Evolutionary conservation across 2,329 filamentous ascomycete species (phyloP).

Genomic region (Arthrocladium fulminans): DNA sequence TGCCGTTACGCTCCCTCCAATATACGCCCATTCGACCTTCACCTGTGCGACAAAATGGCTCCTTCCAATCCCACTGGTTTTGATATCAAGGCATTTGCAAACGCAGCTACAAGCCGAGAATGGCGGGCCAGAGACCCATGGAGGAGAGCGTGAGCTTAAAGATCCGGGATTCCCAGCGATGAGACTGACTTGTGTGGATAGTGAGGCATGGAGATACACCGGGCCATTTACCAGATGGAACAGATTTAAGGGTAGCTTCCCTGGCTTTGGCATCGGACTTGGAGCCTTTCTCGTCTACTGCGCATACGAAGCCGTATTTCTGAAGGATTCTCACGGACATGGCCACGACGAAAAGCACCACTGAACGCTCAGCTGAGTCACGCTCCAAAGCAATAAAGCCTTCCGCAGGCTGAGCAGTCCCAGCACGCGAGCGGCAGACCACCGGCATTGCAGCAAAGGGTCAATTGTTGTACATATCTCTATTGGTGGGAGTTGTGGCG

Average conservation of each 20-base stretch:
- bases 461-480: not conserved
- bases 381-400: not conserved
- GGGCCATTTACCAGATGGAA: constrained; percentile 82
- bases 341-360: constrained; percentile 36
- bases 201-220: constrained; percentile 90
- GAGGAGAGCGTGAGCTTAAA: constrained; percentile 47
- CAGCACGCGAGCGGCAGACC: too few species aligned
- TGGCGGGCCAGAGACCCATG: constrained; percentile 47
- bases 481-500: not conserved
- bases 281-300: constrained; percentile 88
- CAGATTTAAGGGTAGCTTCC: constrained; percentile 77
- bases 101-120: constrained; percentile 21
- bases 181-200: constrained; percentile 32
- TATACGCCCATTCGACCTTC: too few species aligned
- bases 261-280: constrained; percentile 83
- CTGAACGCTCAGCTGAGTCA: not conserved
- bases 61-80: constrained; percentile 74
- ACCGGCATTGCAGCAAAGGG: not conserved
- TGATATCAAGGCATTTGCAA: constrained; percentile 51
- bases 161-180: constrained; percentile 2
- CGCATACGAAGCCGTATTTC: constrained; percentile 78
- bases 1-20: too few species aligned
- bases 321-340: constrained; percentile 61
- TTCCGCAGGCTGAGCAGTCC: not conserved
- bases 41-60: constrained; percentile 46